Conservation (phyloP, 2,329 filamentous ascomycete species). For the Botryosphaeria dothidea region DNA sequence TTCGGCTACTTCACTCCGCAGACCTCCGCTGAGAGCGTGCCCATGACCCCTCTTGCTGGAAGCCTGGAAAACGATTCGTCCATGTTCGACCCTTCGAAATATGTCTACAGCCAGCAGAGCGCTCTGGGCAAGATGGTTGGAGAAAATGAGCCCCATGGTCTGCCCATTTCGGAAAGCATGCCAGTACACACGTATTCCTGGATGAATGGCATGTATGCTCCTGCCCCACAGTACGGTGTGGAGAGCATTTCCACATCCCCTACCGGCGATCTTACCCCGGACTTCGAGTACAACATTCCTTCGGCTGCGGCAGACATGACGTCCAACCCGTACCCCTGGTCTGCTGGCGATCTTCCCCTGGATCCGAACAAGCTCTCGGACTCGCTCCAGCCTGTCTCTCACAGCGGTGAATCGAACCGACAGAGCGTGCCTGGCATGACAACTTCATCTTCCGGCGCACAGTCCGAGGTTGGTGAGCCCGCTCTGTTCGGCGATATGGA, state of each 20-base stretch:
- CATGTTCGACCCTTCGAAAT: conserved; percentile 26
- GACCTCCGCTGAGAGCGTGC: conserved; percentile 23
- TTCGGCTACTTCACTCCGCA: conserved; percentile 17
- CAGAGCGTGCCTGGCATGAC: conserved; percentile 42
- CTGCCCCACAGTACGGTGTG: conserved; percentile 33
- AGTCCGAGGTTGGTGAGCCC: conserved; percentile 42
- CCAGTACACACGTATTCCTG: conserved; percentile 32
- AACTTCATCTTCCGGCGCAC: conserved; percentile 39
- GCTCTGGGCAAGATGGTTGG: conserved; percentile 28
- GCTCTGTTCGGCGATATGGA: conserved; percentile 37
- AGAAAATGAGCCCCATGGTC: conserved; percentile 28
- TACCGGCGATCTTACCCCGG: conserved; percentile 38
- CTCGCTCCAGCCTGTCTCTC: conserved; percentile 39
- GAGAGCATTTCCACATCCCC: conserved; percentile 41
- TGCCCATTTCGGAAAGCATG: conserved; percentile 28
- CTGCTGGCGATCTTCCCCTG: conserved; percentile 42
- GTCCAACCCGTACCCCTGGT: conserved; percentile 33
- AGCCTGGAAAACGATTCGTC: conserved; percentile 30
- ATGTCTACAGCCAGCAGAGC: conserved; percentile 29
- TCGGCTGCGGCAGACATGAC: conserved; percentile 29
- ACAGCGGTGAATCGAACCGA: conserved; percentile 41
- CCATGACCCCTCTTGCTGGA: conserved; percentile 30
- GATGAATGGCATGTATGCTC: conserved; percentile 22
- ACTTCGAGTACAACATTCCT: conserved; percentile 37
- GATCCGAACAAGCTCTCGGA: conserved; percentile 39